A percentile compares a stretch with the other conserved stretches of the same genome.
These are phyloP conservation scores for Strigomonas oncopelti DNA, from an alignment of 208 protist species.

Conservation along the genomic window DNA sequence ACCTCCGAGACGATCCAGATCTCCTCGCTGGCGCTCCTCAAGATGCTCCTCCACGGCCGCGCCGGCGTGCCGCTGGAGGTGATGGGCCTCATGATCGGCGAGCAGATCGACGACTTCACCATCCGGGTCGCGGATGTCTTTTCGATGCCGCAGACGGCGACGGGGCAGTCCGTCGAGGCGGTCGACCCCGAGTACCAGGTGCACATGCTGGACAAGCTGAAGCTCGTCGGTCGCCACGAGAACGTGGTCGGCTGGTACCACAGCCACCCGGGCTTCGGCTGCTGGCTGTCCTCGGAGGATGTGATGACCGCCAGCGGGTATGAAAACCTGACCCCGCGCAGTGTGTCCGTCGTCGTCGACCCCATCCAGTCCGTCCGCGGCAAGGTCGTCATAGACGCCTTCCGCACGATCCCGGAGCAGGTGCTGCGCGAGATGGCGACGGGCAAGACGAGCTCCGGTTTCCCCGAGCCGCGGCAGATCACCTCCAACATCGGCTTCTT, in stretches of 20 bases:
- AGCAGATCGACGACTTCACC: conserved; percentile 99
- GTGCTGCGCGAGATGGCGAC: conserved; percentile 87
- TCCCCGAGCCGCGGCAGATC: conserved; percentile 97
- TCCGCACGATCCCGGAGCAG: conserved; percentile 95
- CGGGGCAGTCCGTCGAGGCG: conserved; percentile 98
- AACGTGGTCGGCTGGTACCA: conserved; percentile 99
- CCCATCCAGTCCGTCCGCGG: conserved; percentile 99
- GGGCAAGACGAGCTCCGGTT: conserved; percentile 14
- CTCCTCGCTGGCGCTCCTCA: conserved; percentile 99
- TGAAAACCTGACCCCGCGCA: conserved; percentile 96
- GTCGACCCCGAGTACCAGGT: conserved; percentile 99
- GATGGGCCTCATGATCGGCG: conserved; percentile 99
- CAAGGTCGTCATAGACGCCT: conserved; percentile 99
- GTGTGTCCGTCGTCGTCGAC: conserved; percentile 99
- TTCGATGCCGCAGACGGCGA: conserved; percentile 98
- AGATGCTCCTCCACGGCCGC: conserved; percentile 99
- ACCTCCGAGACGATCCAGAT: conserved; percentile 99
- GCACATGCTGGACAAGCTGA: conserved; percentile 99
- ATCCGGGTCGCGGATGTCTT: conserved; percentile 99
- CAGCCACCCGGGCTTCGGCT: conserved; percentile 99
- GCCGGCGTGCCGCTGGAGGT: conserved; percentile 99
- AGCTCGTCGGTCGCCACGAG: conserved; percentile 97
- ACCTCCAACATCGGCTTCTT: conserved; percentile 99
- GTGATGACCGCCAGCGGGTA: conserved; percentile 98
- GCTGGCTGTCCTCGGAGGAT: conserved; percentile 99